Percentiles rank a stretch among this genome's conserved stretches.
These are phyloP conservation scores for Fusarium temperatum DNA, from an alignment of 2,329 filamentous ascomycete species.

Conservation along the genomic window DNA sequence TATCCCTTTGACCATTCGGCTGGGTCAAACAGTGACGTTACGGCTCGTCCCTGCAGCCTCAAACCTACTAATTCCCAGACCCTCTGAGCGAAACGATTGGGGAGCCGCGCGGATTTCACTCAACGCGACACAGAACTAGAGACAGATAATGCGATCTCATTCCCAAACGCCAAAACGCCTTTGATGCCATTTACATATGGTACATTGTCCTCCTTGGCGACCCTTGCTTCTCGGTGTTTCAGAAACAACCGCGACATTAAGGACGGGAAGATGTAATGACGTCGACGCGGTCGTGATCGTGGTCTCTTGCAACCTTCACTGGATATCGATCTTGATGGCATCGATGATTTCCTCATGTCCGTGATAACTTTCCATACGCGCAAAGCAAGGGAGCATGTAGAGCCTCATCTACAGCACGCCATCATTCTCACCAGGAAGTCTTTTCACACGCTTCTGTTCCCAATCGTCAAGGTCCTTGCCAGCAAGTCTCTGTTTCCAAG, in stretches of 20 bases:
- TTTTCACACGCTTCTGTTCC: constrained; percentile 95
- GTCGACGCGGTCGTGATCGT: constrained; percentile 3
- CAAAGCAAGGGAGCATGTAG: constrained; percentile 19
- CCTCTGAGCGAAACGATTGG: neutral
- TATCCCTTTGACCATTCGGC: constrained; percentile 1
- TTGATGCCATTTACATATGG: constrained; percentile 21
- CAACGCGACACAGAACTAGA: neutral
- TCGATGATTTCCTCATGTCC: neutral
- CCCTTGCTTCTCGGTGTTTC: constrained; percentile 24
- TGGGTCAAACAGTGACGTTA: constrained; percentile 17
- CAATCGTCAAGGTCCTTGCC: constrained; percentile 94
- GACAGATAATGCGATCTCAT: constrained; percentile 3
- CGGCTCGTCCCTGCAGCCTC: constrained; percentile 28
- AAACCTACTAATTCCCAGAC: neutral
- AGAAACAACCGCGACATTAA: neutral
- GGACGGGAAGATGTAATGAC: constrained; percentile 3
- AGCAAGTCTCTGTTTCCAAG: constrained; percentile 51
- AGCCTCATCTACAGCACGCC: constrained; percentile 65
- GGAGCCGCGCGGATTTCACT: neutral
- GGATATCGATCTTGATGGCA: constrained; percentile 1
- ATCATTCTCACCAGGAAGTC: constrained; percentile 89
- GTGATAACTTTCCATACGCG: constrained; percentile 8
- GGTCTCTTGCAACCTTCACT: constrained; percentile 1
- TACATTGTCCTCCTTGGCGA: constrained; percentile 13
- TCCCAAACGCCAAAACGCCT: constrained; percentile 27